Conservation (phyloP, 2,329 filamentous ascomycete species). For the Arthrinium puccinioides region DNA sequence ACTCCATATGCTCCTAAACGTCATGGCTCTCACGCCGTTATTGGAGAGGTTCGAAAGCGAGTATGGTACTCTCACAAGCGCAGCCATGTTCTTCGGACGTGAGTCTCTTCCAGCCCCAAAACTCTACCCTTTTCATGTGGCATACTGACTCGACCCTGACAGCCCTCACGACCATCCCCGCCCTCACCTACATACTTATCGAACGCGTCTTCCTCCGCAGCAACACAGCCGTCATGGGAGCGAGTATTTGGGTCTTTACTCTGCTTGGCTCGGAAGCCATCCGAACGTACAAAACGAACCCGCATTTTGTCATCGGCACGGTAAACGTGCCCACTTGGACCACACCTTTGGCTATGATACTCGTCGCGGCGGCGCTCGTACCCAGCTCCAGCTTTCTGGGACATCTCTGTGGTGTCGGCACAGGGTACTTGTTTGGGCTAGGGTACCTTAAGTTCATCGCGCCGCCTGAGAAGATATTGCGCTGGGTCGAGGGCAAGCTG, state of each 20-base stretch:
- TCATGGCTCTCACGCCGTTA: constrained; percentile 75
- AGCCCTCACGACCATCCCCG: constrained; percentile 78
- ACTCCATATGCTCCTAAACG: constrained; percentile 74
- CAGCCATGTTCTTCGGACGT: constrained; percentile 88
- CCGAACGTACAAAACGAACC: constrained; percentile 75
- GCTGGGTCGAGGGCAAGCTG: constrained; percentile 83
- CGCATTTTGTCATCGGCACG: constrained; percentile 58
- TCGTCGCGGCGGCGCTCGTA: constrained; percentile 69
- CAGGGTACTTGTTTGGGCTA: constrained; percentile 82
- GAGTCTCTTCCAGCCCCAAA: constrained; percentile 42
- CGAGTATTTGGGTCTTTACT: constrained; percentile 90
- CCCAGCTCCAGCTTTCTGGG: constrained; percentile 79
- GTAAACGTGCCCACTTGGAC: constrained; percentile 85
- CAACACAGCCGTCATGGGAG: constrained; percentile 72
- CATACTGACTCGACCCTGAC: no score
- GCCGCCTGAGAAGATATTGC: constrained; percentile 78
- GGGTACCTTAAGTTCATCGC: constrained; percentile 86
- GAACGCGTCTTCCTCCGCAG: constrained; percentile 65
- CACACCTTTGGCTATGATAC: constrained; percentile 69
- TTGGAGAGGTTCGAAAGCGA: constrained; percentile 91
- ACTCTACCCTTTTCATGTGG: no score
- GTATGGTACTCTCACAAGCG: constrained; percentile 81
- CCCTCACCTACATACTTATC: constrained; percentile 69
- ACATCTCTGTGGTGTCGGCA: constrained; percentile 72
- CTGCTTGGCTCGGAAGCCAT: constrained; percentile 80